Evolutionary conservation across 208 protist genomes (phyloP).

Genomic region (Trypanosoma rangeli): DNA sequence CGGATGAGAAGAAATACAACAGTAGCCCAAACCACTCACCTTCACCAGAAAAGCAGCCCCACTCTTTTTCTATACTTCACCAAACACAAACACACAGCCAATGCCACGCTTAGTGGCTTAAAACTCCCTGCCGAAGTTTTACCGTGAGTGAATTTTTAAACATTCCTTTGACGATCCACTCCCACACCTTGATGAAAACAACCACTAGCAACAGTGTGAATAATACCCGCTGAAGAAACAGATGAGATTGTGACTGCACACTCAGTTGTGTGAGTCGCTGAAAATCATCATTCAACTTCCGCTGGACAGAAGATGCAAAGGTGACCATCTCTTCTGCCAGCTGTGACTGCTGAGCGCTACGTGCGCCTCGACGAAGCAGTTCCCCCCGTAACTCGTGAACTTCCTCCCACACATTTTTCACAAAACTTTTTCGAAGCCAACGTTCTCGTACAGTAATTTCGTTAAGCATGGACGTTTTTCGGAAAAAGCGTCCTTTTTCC

Average conservation of each 20-base stretch:
- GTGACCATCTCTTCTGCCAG: conserved; percentile 89
- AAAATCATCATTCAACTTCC: conserved; percentile 89
- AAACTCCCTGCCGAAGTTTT: conserved; percentile 58
- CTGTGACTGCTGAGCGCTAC: conserved; percentile 87
- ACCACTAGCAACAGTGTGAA: conserved; percentile 51
- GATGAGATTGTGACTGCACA: conserved; percentile 73
- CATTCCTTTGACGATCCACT: conserved; percentile 59
- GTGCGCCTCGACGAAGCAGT: conserved; percentile 82
- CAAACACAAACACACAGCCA: neutral
- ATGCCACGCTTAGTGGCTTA: conserved; percentile 33
- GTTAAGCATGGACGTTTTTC: conserved; percentile 77
- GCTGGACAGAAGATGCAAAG: conserved; percentile 78
- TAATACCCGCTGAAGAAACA: conserved; percentile 73
- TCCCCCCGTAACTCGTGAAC: conserved; percentile 88
- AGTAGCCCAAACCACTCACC: too few species aligned
- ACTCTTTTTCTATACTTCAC: neutral
- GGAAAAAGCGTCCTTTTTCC: conserved; percentile 82
- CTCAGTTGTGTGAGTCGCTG: conserved; percentile 81
- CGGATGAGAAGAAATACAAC: too few species aligned
- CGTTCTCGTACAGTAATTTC: conserved; percentile 87
- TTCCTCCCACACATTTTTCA: conserved; percentile 88
- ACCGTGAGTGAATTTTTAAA: conserved; percentile 78
- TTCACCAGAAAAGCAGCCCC: too few species aligned
- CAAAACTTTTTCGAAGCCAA: conserved; percentile 86
- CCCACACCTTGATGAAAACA: conserved; percentile 81